Base-by-base conservation (phyloP, 2,329 filamentous ascomycete genomes). In the Botrytis byssoidea region DNA sequence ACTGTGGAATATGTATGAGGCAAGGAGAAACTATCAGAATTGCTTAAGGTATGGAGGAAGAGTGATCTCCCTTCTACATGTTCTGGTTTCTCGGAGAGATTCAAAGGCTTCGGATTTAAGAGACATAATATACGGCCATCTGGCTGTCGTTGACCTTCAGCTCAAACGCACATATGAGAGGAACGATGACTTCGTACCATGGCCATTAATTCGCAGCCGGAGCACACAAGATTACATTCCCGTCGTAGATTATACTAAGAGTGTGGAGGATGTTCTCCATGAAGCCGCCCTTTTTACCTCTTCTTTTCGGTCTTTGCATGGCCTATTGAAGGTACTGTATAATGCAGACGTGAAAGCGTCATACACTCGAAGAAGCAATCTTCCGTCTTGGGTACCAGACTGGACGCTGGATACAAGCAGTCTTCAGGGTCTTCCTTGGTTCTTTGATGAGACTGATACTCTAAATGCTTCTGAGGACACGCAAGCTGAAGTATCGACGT, bases 141-240 rank as follows among this genome's bases (percentile, higher is more conserved):
- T 8, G 5, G 59, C 32, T 61, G 59, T 61, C 7, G 14, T 12
- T 22, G 32, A n/a, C 32, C 12, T 55, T 29, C 12, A 55, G 25
- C 51, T 29, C 51, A 55, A 29, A n/a, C 25, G 5, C 25, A 6
- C 4, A 55, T 7, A 55, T 16, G 25, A 55, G 4, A n/a, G 25
- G 1, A 3, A n/a, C 6, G 0, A 16, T 8, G 48, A 12, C 48
- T n/a, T 5, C 25, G 12, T 1, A 3, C 1, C 12, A 37, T 61
- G 59, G 60, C 35, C 60, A 9, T 2, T 4, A 10, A 3, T 63
- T 63, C 14, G 22, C 22, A n/a, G 4, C 12, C 4, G 60, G 60
- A 42, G 3, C 4, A 0, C 1, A 42, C 4, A 9, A n/a, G 0
- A 42, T 8, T 9, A n/a, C 7, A 18, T 18, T 9, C 14, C 12